Percentiles rank a stretch among this genome's conserved stretches.
Evolutionary conservation across 1,284 basidiomycete species (phyloP).

Genomic region (Moesziomyces sp.): DNA sequence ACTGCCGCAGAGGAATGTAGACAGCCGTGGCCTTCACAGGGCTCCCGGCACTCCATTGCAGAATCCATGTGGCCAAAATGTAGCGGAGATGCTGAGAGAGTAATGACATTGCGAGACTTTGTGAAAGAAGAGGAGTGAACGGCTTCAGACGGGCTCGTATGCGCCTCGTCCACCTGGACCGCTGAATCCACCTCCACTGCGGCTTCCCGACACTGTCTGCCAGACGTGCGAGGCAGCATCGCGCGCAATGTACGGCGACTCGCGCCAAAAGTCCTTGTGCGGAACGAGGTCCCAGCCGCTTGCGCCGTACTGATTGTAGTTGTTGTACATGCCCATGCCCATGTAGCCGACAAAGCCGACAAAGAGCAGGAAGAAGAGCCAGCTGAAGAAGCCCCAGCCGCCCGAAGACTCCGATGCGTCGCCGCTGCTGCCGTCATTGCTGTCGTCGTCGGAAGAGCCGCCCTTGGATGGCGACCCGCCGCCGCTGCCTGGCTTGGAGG

Average conservation of each 20-base stretch:
- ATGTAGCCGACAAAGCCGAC: constrained; percentile 44
- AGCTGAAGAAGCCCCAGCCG: constrained; percentile 51
- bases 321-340: constrained; percentile 55
- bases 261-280: constrained; percentile 61
- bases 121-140: not conserved
- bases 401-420: constrained; percentile 7
- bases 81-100: no score
- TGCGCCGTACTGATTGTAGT: constrained; percentile 60
- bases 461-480: constrained; percentile 23
- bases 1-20: no score
- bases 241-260: constrained; percentile 50
- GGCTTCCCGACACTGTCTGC: constrained; percentile 34
- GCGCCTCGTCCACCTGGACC: constrained; percentile 37
- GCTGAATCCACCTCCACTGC: constrained; percentile 36
- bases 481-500: constrained; percentile 22
- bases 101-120: no score
- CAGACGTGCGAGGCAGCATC: constrained; percentile 48
- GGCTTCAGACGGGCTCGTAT: constrained; percentile 40
- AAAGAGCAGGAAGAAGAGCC: constrained; percentile 43
- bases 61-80: no score
- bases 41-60: no score
- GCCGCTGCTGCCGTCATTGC: constrained; percentile 8
- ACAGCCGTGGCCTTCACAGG: no score
- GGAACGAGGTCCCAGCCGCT: constrained; percentile 62
- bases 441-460: constrained; percentile 10